phyloP scores from a whole-genome alignment of 139 green algal genomes.

The Chlamydomonas urium region DNA sequence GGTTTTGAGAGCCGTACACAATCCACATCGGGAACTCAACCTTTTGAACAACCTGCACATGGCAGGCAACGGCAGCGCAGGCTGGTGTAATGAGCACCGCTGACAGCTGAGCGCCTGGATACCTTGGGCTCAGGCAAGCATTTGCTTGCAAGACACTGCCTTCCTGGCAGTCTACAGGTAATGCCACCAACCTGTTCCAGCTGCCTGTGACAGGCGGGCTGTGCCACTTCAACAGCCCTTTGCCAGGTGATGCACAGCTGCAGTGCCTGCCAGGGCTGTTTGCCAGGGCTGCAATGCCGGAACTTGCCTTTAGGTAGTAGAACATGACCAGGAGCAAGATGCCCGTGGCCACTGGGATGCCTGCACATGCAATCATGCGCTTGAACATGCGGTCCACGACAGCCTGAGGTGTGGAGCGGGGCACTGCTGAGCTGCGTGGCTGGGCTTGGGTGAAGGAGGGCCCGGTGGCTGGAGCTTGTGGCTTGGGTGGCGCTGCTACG shows the following conservation, averaged over 20 bases:
- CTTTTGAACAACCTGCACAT: background rate
- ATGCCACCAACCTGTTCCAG: background rate
- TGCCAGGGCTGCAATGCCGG: background rate
- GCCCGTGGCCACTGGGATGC: conserved; percentile 49
- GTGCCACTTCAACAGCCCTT: background rate
- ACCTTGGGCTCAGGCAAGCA: too few species aligned
- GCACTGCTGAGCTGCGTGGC: too few species aligned
- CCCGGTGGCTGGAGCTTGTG: too few species aligned
- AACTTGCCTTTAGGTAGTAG: conserved; percentile 59
- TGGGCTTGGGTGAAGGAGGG: too few species aligned
- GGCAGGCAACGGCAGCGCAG: too few species aligned
- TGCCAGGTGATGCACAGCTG: background rate
- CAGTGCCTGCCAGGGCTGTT: background rate
- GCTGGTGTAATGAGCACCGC: too few species aligned
- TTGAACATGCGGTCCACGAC: conserved; percentile 67
- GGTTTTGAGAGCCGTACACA: conserved; percentile 1
- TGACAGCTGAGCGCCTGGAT: too few species aligned
- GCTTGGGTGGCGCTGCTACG: background rate
- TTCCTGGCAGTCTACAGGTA: too few species aligned
- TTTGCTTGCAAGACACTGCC: too few species aligned
- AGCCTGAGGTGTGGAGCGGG: conserved; percentile 21
- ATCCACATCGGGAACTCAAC: background rate
- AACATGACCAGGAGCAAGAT: conserved; percentile 63
- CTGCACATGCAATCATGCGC: conserved; percentile 59
- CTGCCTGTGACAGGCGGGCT: background rate